Conservation (phyloP, 208 protist genomes). For the Trypanosoma conorhini region DNA sequence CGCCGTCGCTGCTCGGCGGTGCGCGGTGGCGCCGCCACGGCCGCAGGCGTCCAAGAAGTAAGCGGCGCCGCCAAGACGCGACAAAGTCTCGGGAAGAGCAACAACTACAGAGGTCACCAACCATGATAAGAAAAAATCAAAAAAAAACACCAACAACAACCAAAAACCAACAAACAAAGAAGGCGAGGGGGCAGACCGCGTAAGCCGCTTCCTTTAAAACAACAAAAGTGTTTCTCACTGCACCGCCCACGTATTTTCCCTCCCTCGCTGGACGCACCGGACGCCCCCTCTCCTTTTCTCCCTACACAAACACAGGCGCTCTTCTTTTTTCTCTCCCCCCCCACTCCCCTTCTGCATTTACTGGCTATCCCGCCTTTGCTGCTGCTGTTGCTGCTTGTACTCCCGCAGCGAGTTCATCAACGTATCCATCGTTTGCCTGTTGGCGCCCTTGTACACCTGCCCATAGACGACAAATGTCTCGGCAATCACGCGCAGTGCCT, state of each 20-base stretch:
- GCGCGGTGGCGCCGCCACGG: too few relatives aligned
- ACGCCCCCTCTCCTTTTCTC: not conserved
- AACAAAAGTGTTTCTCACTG: not conserved
- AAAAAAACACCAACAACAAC: too few relatives aligned
- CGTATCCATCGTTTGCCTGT: conserved; percentile 70
- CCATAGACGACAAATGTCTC: conserved; percentile 68
- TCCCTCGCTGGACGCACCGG: not conserved
- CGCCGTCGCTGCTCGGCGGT: too few relatives aligned
- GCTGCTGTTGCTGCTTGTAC: conserved; percentile 68
- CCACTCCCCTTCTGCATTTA: not conserved
- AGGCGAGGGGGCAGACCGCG: not conserved
- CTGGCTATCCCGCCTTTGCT: conserved; percentile 33
- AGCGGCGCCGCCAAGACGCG: too few relatives aligned
- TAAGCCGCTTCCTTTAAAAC: not conserved
- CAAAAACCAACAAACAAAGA: not conserved
- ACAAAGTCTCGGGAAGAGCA: too few relatives aligned
- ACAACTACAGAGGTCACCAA: too few relatives aligned
- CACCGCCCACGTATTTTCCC: not conserved
- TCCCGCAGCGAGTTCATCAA: conserved; percentile 78
- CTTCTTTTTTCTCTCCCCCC: not conserved
- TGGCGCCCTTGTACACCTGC: conserved; percentile 75
- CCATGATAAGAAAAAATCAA: too few relatives aligned
- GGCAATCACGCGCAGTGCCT: conserved; percentile 56
- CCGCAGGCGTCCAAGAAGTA: too few relatives aligned
- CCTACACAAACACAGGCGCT: not conserved